Percentiles rank a stretch among this genome's conserved stretches.
These are phyloP conservation scores for Arbutus unedo DNA, from an alignment of 148 eudicot genomes.

Conservation along the genomic window DNA sequence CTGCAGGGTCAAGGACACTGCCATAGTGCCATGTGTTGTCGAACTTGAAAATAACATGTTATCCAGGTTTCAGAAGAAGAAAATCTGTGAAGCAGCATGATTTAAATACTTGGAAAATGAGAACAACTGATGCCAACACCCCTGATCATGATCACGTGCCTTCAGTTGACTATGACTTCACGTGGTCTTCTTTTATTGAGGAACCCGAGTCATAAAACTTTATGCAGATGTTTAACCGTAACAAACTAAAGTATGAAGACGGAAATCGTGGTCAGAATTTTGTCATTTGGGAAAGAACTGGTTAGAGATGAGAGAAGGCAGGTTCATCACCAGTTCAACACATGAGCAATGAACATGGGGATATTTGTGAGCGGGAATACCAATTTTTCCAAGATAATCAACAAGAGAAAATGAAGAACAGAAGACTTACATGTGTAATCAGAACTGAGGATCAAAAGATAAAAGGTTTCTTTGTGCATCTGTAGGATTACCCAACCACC, in stretches of 20 bases:
- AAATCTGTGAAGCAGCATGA: too few relatives aligned
- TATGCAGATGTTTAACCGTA: background rate
- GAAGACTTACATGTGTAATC: slow-evolving; percentile 19
- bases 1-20: too few relatives aligned
- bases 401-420: background rate
- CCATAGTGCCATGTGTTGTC: too few relatives aligned
- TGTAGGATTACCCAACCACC: slow-evolving; percentile 74
- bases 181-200: background rate
- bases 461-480: slow-evolving; percentile 72
- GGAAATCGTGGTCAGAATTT: background rate
- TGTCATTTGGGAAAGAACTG: background rate
- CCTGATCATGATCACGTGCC: too few relatives aligned
- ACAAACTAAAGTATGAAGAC: background rate
- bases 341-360: background rate
- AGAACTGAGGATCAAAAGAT: slow-evolving; percentile 40
- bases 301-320: background rate
- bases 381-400: background rate
- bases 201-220: background rate
- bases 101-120: too few relatives aligned
- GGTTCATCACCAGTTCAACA: slow-evolving; percentile 2
- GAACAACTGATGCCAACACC: too few relatives aligned
- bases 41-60: too few relatives aligned
- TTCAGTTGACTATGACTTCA: background rate
- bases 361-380: background rate
- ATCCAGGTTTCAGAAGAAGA: too few relatives aligned